These are phyloP conservation scores for Cyanodermella asteris DNA, from an alignment of 2,329 filamentous ascomycete species.

Conservation along the genomic window DNA sequence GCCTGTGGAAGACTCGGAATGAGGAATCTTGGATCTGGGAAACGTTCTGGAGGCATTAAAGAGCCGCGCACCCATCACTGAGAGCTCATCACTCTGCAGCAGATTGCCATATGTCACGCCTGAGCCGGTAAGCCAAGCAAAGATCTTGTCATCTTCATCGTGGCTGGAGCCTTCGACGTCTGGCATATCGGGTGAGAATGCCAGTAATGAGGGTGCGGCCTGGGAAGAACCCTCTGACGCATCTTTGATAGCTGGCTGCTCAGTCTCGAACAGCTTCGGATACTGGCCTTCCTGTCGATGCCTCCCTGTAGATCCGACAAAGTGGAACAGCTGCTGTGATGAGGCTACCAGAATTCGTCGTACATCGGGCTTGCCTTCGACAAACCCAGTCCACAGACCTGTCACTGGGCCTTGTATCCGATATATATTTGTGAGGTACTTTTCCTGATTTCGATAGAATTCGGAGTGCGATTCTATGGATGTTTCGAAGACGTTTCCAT, in stretches of 20 bases:
- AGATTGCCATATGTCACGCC: conserved; percentile 78
- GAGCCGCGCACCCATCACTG: conserved; percentile 49
- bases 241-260: conserved; percentile 59
- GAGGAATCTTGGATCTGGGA: conserved; percentile 48
- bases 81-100: conserved; percentile 34
- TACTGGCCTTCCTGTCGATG: conserved; percentile 63
- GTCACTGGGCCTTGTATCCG: conserved; percentile 68
- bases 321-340: conserved; percentile 54
- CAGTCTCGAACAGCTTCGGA: conserved; percentile 66
- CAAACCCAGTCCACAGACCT: conserved; percentile 62
- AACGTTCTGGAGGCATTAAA: conserved; percentile 64
- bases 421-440: conserved; percentile 67
- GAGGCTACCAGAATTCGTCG: conserved; percentile 65
- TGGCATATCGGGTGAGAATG: conserved; percentile 52
- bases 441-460: conserved; percentile 88
- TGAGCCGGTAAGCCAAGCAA: conserved; percentile 76
- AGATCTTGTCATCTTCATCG: conserved; percentile 42
- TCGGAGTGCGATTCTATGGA: conserved; percentile 89
- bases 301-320: conserved; percentile 54
- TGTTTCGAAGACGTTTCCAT: conserved; percentile 85
- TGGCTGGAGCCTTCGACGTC: conserved; percentile 19
- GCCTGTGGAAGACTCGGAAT: conserved; percentile 41
- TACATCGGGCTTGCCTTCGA: conserved; percentile 46
- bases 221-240: conserved; percentile 33
- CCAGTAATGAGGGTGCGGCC: conserved; percentile 42